Base-by-base conservation (phyloP, 2,329 filamentous ascomycete species). In the Talaromyces piceae region DNA sequence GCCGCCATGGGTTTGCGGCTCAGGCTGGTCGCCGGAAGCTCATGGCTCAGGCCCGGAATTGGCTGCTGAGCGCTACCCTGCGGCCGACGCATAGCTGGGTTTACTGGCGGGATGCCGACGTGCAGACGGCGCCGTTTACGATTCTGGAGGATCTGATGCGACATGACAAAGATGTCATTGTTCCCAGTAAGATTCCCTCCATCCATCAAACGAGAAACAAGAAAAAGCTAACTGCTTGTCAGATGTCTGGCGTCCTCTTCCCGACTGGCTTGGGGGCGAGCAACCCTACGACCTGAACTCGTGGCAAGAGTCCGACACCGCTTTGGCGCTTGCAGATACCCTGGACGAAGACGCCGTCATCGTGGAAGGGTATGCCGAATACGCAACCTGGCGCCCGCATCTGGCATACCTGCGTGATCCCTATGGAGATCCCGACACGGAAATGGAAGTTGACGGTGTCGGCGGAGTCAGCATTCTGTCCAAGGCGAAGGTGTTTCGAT, bases 371-470 rank as follows among this genome's bases (percentile, higher is more conserved):
- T 98, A 98, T 65, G 93, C 93, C 54, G 93, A 98, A 73, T 98
- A 98, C 67, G 93, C 93, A 18, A 98, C 93, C 1, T 98, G 93
- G 93, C 80, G 93, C 58, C 93, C 93, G 39, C 93, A 98, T 78
- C 77, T 98, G 63, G 93, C 93, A 39, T 98, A 98, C 67, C 81
- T 98, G 6, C 86, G 93, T 54, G 93, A 98, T 66, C 93, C 93
- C 2, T 97, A 95, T 63, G 93, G 93, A 33, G 93, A 98, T 65
- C 91, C 91, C 18, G 93, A 98, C 66, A 96, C 97, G 86, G 93
- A 98, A 67, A 97, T 98, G 93, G 93, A 98, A 63, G 91, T 98
- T 61, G 93, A 98, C 61, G 93, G 93, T 58, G 91, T 98, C 44
- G 91, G 93, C 47, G 93, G 93, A 72, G 93, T 98, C 61, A 96